Evolutionary conservation across 225 moss, liverwort and hornwort genomes (phyloP).

Genomic region (Physcomitrium patens): DNA sequence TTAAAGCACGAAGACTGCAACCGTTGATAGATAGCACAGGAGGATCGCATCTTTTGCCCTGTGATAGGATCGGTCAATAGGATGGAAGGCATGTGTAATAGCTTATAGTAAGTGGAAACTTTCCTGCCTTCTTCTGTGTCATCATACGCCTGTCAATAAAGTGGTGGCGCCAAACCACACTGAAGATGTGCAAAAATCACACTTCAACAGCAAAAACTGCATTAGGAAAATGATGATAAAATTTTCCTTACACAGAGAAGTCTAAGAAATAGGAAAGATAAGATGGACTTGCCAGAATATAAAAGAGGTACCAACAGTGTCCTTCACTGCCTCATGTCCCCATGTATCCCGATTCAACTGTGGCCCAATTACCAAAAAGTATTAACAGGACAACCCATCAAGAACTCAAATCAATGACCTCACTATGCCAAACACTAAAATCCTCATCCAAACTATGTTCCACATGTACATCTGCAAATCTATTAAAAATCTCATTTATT

Average conservation of each 20-base stretch:
- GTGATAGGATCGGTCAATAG: conserved; percentile 95
- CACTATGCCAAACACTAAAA: neutral
- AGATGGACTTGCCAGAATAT: conserved; percentile 95
- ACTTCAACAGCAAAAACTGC: conserved; percentile 7
- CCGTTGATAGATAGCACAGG: neutral
- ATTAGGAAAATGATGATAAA: conserved; percentile 13
- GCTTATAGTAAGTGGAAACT: conserved; percentile 96
- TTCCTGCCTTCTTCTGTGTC: conserved; percentile 98
- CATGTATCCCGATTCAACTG: conserved; percentile 99
- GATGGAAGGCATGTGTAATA: conserved; percentile 84
- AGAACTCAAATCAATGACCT: neutral
- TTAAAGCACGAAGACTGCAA: neutral
- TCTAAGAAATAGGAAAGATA: conserved; percentile 15
- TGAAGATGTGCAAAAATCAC: neutral
- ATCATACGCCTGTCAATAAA: conserved; percentile 64
- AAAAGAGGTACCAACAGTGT: conserved; percentile 96
- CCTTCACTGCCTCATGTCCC: conserved; percentile 99
- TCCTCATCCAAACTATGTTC: conserved; percentile 26
- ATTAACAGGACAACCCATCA: conserved; percentile 25
- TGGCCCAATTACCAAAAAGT: conserved; percentile 35
- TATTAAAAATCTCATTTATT: neutral
- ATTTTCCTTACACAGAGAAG: neutral
- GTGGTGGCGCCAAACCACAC: neutral
- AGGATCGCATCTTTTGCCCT: conserved; percentile 89
- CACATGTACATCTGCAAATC: neutral